Base-by-base conservation (phyloP, 495 filamentous ascomycete genomes). In the Amniculicola lignicola region DNA sequence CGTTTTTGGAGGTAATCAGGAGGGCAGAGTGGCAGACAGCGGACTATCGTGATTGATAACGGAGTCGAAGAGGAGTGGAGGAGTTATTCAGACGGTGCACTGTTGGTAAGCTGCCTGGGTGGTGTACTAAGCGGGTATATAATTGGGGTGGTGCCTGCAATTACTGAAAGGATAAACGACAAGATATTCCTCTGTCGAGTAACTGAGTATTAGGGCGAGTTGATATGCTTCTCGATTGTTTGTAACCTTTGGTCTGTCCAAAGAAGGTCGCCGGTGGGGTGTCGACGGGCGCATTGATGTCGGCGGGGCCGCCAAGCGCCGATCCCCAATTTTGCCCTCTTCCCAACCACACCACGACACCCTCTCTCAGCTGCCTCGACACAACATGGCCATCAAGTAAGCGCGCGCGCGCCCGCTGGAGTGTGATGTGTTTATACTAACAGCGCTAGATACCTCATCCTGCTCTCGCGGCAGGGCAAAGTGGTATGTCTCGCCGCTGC, bases 401-500 rank as follows among this genome's bases (percentile, higher is more conserved):
- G 73, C 61, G 51, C 23, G n/a, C 16, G 37, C 51, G 21, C 21
- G 10, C 39, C 15, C 18, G 12, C 1, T 7, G n/a, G 7, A 33
- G 7, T n/a, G 7, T 33, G 7, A 24, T 24, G 9, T 55, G 45
- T 16, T 45, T 1, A 51, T 27, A 19, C 25, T 33, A 18, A 28
- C 44, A 7, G 15, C 53, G 57, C 18, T 65, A 98, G 93, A 76
- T 99, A 97, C 70, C 74, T 99, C 55, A 99, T 99, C 73, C 83
- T 97, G 59, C 86, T 97, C 53, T 96, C 92, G 53, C 82, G 93
- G 62, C 94, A 97, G 77, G 93, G 93, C 70, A 99, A 99, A 88
- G 93, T 99, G 75, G 93, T 98, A 75, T 48, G 87, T 71, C 72
- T 67, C 69, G 66, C 65, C 70, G 18, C 29, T 66, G 70, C 79